Evolutionary conservation across 768 basidiomycete species (phyloP).

Genomic region (Calocera viscosa): DNA sequence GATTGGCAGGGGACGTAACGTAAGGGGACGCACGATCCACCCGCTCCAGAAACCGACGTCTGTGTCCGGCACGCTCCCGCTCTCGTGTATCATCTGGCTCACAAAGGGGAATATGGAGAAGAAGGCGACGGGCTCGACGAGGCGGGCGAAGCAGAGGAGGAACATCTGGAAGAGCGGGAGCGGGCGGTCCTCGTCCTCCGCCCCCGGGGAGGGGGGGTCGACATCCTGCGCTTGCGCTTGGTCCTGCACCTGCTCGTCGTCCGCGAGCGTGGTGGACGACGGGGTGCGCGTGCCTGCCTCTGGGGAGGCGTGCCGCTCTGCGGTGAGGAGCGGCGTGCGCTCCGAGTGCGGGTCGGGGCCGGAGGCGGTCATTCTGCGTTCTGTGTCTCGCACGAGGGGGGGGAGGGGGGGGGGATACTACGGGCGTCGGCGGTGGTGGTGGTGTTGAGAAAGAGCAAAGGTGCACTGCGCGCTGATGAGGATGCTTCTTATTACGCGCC

Average conservation of each 20-base stretch:
- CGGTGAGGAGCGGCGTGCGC: background rate
- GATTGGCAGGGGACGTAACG: background rate
- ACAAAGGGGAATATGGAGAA: constrained; percentile 17
- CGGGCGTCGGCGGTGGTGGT: no score
- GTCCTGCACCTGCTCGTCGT: no score
- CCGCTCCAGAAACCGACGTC: constrained; percentile 12
- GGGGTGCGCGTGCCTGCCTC: background rate
- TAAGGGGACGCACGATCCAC: constrained; percentile 9
- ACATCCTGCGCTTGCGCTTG: no score
- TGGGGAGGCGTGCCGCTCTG: background rate
- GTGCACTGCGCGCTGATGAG: no score
- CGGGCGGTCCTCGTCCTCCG: constrained; percentile 10
- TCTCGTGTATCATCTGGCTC: constrained; percentile 12
- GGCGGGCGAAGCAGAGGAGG: constrained; percentile 14
- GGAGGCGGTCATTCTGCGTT: background rate
- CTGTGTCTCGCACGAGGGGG: no score
- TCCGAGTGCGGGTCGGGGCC: background rate
- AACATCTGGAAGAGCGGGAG: constrained; percentile 14
- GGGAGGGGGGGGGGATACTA: no score
- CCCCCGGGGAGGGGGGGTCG: background rate
- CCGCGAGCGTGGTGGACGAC: background rate
- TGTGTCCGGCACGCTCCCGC: background rate
- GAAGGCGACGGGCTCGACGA: constrained; percentile 15
- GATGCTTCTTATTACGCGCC: no score
- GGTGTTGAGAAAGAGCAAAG: no score